A percentile compares a stretch with the other conserved stretches of the same genome.
These are phyloP conservation scores for Solanum hybrid DNA, from an alignment of 305 asterid genomes.

Conservation along the genomic window DNA sequence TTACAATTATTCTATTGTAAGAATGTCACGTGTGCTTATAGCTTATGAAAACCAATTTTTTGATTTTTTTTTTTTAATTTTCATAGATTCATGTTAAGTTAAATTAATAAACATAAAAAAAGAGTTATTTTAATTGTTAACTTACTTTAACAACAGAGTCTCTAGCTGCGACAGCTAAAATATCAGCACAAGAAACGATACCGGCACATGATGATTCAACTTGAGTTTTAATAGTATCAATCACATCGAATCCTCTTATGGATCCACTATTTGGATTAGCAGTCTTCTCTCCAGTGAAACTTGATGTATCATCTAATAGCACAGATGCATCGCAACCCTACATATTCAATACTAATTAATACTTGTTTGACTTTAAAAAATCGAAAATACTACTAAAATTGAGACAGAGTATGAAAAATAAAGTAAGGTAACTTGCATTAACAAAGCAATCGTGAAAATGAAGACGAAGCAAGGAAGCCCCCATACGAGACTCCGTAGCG, in stretches of 20 bases:
- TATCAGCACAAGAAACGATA: slow-evolving; percentile 62
- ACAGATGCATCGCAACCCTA: slow-evolving; percentile 80
- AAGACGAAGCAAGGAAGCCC: slow-evolving; percentile 65
- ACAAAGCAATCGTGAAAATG: slow-evolving; percentile 79
- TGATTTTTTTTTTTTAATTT: too few species aligned
- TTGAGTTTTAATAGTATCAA: slow-evolving; percentile 48
- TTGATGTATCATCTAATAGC: slow-evolving; percentile 42
- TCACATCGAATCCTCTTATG: slow-evolving; percentile 47
- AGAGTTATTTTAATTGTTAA: background rate
- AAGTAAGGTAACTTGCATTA: slow-evolving; percentile 18
- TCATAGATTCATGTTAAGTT: background rate
- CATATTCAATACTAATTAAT: background rate
- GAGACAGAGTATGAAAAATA: background rate
- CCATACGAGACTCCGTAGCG: slow-evolving; percentile 39
- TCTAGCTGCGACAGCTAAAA: slow-evolving; percentile 51
- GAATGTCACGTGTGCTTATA: background rate
- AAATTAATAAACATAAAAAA: too few species aligned
- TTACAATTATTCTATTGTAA: background rate
- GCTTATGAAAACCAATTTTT: background rate
- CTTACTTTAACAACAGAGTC: slow-evolving; percentile 53
- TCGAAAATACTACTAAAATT: rapidly evolving
- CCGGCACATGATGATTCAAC: slow-evolving; percentile 37
- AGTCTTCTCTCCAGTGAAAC: slow-evolving; percentile 47
- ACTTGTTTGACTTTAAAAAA: background rate
- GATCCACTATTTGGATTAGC: slow-evolving; percentile 56